A percentile compares a stretch with the other conserved stretches of the same genome.
Conservation (phyloP, 2,329 filamentous ascomycete genomes). For the Trichophyton mentagrophytes region DNA sequence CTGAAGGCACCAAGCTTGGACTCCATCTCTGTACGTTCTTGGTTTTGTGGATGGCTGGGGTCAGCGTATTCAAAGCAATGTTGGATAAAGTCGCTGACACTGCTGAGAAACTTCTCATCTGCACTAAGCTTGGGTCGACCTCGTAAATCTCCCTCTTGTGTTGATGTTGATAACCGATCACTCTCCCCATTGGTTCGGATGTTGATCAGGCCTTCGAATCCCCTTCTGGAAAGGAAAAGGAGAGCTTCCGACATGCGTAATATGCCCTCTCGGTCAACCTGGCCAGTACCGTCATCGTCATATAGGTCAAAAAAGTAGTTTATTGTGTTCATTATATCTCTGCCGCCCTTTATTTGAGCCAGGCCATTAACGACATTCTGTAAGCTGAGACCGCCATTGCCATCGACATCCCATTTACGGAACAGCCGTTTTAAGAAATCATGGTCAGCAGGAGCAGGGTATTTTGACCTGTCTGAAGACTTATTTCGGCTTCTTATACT, state of each 20-base stretch:
- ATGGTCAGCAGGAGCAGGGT: slow-evolving; percentile 68
- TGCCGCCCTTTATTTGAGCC: slow-evolving; percentile 79
- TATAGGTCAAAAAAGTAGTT: slow-evolving; percentile 97
- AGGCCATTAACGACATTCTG: slow-evolving; percentile 88
- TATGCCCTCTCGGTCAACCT: slow-evolving; percentile 89
- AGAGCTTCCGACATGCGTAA: slow-evolving; percentile 86
- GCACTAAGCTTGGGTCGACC: slow-evolving; percentile 43
- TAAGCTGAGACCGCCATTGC: slow-evolving; percentile 63
- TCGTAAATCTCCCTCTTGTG: slow-evolving; percentile 23
- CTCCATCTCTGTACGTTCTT: slow-evolving; percentile 19
- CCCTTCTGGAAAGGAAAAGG: slow-evolving; percentile 79
- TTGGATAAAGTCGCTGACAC: slow-evolving; percentile 88
- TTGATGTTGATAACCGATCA: slow-evolving; percentile 24
- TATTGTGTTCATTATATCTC: slow-evolving; percentile 95
- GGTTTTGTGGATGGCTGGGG: slow-evolving; percentile 61
- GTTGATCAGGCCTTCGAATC: slow-evolving; percentile 61
- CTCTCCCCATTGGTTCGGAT: slow-evolving; percentile 47
- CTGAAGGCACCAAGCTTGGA: slow-evolving; percentile 50
- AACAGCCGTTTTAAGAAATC: slow-evolving; percentile 88
- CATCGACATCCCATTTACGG: slow-evolving; percentile 72
- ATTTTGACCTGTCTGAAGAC: slow-evolving; percentile 41
- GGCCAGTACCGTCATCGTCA: slow-evolving; percentile 82
- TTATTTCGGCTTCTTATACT: slow-evolving; percentile 42
- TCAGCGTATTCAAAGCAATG: slow-evolving; percentile 98
- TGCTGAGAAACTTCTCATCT: slow-evolving; percentile 81